Evolutionary conservation across 2,329 filamentous ascomycete genomes (phyloP).

Genomic region (Didymella segeticola): DNA sequence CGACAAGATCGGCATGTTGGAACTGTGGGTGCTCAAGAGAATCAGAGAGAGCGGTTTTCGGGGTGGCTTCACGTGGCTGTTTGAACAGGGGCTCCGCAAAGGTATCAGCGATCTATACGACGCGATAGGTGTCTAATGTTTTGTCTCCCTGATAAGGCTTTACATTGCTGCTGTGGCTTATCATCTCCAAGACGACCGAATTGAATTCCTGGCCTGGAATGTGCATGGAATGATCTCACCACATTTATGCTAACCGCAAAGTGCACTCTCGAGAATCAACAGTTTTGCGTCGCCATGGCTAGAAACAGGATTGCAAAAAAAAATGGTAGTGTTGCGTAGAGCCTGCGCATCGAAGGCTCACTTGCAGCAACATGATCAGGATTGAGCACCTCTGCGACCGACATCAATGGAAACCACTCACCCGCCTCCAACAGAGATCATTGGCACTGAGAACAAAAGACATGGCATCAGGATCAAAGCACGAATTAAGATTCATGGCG

Average conservation of each 20-base stretch:
- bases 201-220: slow-evolving; percentile 17
- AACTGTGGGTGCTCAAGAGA: slow-evolving; percentile 65
- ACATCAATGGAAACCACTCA: slow-evolving; percentile 4
- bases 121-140: slow-evolving; percentile 26
- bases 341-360: not conserved
- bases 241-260: not conserved
- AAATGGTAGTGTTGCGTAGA: not conserved
- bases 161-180: not conserved
- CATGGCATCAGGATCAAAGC: slow-evolving; percentile 8
- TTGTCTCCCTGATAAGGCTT: not conserved
- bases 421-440: not conserved
- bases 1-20: slow-evolving; percentile 63
- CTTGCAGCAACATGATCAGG: not conserved
- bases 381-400: not conserved
- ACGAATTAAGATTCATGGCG: slow-evolving; percentile 3
- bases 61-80: slow-evolving; percentile 59
- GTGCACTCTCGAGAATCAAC: slow-evolving; percentile 15
- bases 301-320: slow-evolving; percentile 3
- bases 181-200: slow-evolving; percentile 11
- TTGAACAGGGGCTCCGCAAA: slow-evolving; percentile 57
- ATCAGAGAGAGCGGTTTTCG: slow-evolving; percentile 59
- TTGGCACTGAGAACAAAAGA: not conserved
- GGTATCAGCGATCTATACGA: slow-evolving; percentile 53
- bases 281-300: not conserved
- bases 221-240: slow-evolving; percentile 2